These are phyloP conservation scores for Phytophthora macrochlamydospora DNA, from an alignment of 352 stramenopile genomes.

Conservation along the genomic window DNA sequence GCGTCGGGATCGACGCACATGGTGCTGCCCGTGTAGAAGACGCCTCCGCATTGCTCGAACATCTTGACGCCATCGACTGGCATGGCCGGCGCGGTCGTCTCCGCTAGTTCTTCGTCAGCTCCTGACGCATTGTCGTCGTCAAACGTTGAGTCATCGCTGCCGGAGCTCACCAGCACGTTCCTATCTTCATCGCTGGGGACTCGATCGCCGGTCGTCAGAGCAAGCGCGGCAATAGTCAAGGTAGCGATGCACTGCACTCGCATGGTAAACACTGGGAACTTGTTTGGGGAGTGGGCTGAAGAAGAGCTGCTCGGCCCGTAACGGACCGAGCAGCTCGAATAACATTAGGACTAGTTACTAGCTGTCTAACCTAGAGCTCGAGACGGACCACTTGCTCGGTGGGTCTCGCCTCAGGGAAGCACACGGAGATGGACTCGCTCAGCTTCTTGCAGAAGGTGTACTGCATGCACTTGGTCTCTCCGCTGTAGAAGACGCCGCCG, in stretches of 20 bases:
- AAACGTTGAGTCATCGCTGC: background rate
- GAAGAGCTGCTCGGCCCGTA: too few relatives aligned
- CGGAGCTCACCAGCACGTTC: slow-evolving; percentile 2
- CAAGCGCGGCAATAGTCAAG: slow-evolving; percentile 3
- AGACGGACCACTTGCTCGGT: slow-evolving; percentile 33
- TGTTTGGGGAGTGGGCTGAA: too few relatives aligned
- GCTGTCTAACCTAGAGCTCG: slow-evolving; percentile 22
- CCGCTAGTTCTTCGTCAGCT: background rate
- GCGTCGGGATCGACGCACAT: slow-evolving; percentile 21
- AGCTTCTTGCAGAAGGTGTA: slow-evolving; percentile 35
- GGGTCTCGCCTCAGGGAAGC: slow-evolving; percentile 32
- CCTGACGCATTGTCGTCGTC: slow-evolving; percentile 1
- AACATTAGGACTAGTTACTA: slow-evolving; percentile 38
- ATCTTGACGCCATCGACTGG: slow-evolving; percentile 20
- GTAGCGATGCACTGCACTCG: slow-evolving; percentile 7
- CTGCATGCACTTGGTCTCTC: slow-evolving; percentile 27
- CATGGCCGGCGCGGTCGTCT: background rate
- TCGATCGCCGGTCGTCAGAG: background rate
- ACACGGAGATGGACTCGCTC: slow-evolving; percentile 40
- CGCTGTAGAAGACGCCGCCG: slow-evolving; percentile 33
- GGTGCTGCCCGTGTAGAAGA: slow-evolving; percentile 27
- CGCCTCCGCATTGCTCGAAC: slow-evolving; percentile 24
- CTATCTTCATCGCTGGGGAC: background rate
- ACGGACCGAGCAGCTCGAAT: slow-evolving; percentile 17
- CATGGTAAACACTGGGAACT: slow-evolving; percentile 1